A percentile compares a stretch with the other conserved stretches of the same genome.
Evolutionary conservation across 2,329 filamentous ascomycete species (phyloP).

Genomic region (Ciborinia camelliae): DNA sequence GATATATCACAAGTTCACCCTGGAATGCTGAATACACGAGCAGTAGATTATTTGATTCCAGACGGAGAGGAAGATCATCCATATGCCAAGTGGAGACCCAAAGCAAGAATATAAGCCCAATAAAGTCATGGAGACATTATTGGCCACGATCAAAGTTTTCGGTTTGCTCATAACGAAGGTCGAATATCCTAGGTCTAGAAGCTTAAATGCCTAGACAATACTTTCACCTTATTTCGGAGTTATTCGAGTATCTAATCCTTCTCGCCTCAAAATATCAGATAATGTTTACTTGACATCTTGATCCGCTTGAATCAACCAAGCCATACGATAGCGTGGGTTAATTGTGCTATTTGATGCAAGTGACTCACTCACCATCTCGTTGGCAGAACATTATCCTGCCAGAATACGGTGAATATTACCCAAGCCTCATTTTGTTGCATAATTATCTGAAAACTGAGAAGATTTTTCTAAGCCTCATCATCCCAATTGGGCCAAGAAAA

Average conservation of each 20-base stretch:
- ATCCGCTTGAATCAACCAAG: neutral
- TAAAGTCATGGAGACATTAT: neutral
- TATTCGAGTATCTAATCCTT: neutral
- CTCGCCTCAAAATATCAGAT: neutral
- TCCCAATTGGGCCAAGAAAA: too few relatives aligned
- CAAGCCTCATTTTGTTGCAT: neutral
- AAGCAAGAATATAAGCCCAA: slow-evolving; percentile 33
- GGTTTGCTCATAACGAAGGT: neutral
- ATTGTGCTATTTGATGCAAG: neutral
- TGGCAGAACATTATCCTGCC: neutral
- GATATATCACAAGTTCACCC: slow-evolving; percentile 58
- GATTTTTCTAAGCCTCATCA: too few relatives aligned
- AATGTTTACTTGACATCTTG: neutral
- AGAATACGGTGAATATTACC: neutral
- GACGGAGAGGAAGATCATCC: slow-evolving; percentile 42
- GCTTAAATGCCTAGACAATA: neutral
- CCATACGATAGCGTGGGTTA: neutral
- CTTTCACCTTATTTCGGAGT: neutral
- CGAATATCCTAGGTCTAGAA: neutral
- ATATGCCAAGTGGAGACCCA: slow-evolving; percentile 42
- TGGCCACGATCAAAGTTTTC: neutral
- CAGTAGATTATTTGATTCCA: slow-evolving; percentile 47
- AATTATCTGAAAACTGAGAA: too few relatives aligned
- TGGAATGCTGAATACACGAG: slow-evolving; percentile 56
- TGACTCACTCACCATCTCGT: neutral